These are phyloP conservation scores for Trifolium fragiferum DNA, from an alignment of 306 rosid genomes.

Conservation along the genomic window DNA sequence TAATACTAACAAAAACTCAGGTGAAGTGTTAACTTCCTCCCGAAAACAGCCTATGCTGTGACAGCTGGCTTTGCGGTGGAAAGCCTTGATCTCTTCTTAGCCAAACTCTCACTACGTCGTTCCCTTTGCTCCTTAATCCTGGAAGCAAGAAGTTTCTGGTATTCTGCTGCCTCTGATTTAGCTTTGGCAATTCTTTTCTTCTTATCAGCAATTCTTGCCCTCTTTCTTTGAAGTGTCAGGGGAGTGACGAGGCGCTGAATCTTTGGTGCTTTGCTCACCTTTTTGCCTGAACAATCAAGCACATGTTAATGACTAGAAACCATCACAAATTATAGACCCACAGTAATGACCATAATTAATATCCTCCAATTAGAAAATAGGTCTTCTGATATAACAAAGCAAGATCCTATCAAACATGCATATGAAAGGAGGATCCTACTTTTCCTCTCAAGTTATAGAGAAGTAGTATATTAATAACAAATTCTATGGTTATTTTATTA, in stretches of 20 bases:
- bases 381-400: background rate
- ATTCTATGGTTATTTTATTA: background rate
- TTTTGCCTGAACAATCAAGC: slow-evolving; percentile 40
- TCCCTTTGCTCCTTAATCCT: slow-evolving; percentile 53
- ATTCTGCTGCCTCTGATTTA: slow-evolving; percentile 50
- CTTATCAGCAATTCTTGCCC: slow-evolving; percentile 50
- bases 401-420: background rate
- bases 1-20: slow-evolving; percentile 40
- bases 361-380: background rate
- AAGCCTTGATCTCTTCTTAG: slow-evolving; percentile 48
- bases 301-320: background rate
- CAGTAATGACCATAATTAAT: background rate
- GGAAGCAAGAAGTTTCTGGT: slow-evolving; percentile 53
- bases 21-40: slow-evolving; percentile 35
- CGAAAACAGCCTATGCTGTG: slow-evolving; percentile 26
- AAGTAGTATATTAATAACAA: background rate
- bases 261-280: slow-evolving; percentile 52
- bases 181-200: slow-evolving; percentile 53
- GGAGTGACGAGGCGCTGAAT: slow-evolving; percentile 50
- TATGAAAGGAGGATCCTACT: background rate
- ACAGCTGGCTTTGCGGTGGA: slow-evolving; percentile 39
- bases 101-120: slow-evolving; percentile 49
- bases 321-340: background rate
- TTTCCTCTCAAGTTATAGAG: too few species aligned
- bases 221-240: slow-evolving; percentile 50